Evolutionary conservation across 345 rosid species (phyloP).

Genomic region (Brassica cretica): DNA sequence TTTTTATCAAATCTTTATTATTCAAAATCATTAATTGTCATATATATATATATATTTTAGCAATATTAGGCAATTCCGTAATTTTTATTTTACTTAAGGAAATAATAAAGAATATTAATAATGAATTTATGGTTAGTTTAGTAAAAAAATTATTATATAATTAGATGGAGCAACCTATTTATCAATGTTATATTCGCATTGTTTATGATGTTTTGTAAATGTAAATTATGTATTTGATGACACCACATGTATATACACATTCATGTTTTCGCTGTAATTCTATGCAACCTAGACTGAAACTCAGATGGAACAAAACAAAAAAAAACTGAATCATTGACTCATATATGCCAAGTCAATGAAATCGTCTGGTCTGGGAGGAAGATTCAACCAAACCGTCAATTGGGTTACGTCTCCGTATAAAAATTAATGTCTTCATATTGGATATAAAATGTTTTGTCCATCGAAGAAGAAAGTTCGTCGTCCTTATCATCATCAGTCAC

Average conservation of each 20-base stretch:
- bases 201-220: no score
- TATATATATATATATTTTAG: no score
- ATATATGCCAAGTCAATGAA: conserved; percentile 12
- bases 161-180: no score
- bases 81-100: no score
- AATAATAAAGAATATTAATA: no score
- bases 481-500: conserved; percentile 27
- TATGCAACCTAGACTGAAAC: background rate
- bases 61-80: no score
- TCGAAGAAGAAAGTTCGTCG: conserved; percentile 24
- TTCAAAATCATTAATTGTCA: no score
- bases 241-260: background rate
- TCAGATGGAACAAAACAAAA: background rate
- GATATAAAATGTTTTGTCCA: background rate
- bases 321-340: conserved; percentile 3
- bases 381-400: conserved; percentile 29
- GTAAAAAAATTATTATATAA: no score
- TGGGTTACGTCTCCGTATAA: background rate
- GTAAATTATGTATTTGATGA: background rate
- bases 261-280: background rate
- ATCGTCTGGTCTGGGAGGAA: conserved; percentile 22
- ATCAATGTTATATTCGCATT: no score
- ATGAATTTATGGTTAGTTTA: no score
- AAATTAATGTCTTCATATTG: background rate
- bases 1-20: no score